A percentile compares a stretch with the other conserved stretches of the same genome.
phyloP scores from a whole-genome alignment of 345 rosid species.

The Physaria fendleri region DNA sequence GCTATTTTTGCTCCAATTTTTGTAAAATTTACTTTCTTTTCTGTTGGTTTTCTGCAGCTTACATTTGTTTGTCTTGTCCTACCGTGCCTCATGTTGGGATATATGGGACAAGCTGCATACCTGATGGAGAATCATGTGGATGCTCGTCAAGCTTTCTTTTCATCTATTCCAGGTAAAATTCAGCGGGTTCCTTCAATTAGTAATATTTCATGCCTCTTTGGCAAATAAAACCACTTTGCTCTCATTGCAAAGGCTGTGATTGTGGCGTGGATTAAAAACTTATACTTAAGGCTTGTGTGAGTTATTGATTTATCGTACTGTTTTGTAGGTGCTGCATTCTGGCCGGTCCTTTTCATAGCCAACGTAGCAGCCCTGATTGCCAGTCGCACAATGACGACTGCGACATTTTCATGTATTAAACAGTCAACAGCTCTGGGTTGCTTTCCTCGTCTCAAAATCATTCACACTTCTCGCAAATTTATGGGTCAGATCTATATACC shows the following conservation, averaged over 20 bases:
- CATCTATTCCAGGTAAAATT: constrained; percentile 84
- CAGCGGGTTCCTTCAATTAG: constrained; percentile 3
- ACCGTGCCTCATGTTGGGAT: constrained; percentile 95
- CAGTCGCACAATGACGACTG: constrained; percentile 98
- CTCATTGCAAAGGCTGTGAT: constrained; percentile 2
- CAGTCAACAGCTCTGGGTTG: constrained; percentile 96
- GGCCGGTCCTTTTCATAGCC: constrained; percentile 86
- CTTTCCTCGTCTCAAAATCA: constrained; percentile 95
- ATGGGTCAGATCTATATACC: constrained; percentile 99
- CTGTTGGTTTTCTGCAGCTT: constrained; percentile 69
- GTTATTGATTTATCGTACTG: constrained; percentile 11
- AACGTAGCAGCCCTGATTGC: constrained; percentile 94
- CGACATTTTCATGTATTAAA: constrained; percentile 96
- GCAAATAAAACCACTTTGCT: constrained; percentile 1
- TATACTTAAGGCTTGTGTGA: not conserved
- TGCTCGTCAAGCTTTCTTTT: constrained; percentile 70
- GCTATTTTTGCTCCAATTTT: constrained; percentile 12
- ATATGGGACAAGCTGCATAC: constrained; percentile 99
- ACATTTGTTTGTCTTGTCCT: constrained; percentile 90
- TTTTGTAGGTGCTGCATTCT: constrained; percentile 66
- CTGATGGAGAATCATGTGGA: constrained; percentile 55
- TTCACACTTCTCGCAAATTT: constrained; percentile 96
- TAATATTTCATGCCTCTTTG: constrained; percentile 9
- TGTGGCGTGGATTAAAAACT: not conserved
- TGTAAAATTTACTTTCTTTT: constrained; percentile 31